A percentile compares a stretch with the other conserved stretches of the same genome.
Conservation (phyloP, 106 monocot species). For the Acorus calamus region DNA sequence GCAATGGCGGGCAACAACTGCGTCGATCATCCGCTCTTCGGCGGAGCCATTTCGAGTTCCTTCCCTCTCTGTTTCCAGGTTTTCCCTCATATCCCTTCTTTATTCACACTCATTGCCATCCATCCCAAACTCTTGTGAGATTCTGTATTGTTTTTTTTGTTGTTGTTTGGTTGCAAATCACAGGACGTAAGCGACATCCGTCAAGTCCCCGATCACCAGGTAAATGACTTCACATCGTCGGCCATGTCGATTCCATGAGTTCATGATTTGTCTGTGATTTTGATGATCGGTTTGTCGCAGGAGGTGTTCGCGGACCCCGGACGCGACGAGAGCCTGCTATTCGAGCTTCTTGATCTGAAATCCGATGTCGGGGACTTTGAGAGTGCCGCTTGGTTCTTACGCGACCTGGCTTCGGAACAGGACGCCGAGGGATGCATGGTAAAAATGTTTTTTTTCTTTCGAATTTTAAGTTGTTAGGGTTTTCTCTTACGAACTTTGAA, state of each 20-base stretch:
- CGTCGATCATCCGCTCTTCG: constrained; percentile 47
- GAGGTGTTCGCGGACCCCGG: constrained; percentile 70
- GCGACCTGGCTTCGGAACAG: constrained; percentile 63
- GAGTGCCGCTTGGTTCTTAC: constrained; percentile 84
- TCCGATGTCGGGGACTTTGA: constrained; percentile 58
- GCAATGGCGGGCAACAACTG: constrained; percentile 40
- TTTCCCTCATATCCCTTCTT: not conserved
- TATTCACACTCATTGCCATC: not conserved
- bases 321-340: constrained; percentile 83
- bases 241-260: not conserved
- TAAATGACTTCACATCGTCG: not conserved
- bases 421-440: constrained; percentile 64
- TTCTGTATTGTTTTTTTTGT: not conserved
- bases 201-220: constrained; percentile 83
- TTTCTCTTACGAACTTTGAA: constrained; percentile 6
- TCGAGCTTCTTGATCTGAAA: constrained; percentile 77
- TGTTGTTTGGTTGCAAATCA: not conserved
- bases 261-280: not conserved
- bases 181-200: constrained; percentile 80
- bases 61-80: constrained; percentile 81
- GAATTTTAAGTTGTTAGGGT: not conserved
- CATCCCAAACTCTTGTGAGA: not conserved
- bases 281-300: constrained; percentile 7
- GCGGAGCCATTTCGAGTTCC: constrained; percentile 64
- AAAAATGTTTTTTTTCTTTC: not conserved